Conservation (phyloP, 1,139 yeast genomes). For the Suhomyces wounanorum region DNA sequence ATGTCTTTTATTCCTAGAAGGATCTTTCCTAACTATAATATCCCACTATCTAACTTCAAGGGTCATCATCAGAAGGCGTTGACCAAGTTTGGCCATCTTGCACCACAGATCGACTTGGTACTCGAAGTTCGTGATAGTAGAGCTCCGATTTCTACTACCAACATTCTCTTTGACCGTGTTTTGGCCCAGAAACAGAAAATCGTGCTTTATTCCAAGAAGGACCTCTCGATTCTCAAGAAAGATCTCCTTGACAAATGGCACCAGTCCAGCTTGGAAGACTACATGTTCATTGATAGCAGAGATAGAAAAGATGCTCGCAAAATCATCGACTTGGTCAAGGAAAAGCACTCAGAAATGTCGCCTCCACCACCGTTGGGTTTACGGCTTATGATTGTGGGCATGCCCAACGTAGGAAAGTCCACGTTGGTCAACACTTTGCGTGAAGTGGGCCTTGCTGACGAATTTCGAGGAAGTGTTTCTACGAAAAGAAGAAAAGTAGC, state of each 20-base stretch:
- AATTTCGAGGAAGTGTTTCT: constrained; percentile 26
- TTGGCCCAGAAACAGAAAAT: constrained; percentile 60
- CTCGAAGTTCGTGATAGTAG: constrained; percentile 86
- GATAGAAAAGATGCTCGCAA: constrained; percentile 50
- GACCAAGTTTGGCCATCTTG: constrained; percentile 63
- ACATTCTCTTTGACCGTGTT: constrained; percentile 73
- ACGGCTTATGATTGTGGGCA: constrained; percentile 77
- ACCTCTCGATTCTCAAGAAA: constrained; percentile 40
- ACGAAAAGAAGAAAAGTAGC: constrained; percentile 67
- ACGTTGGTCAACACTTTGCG: constrained; percentile 78
- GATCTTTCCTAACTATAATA: constrained; percentile 66
- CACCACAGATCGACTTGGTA: constrained; percentile 80
- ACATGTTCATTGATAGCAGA: constrained; percentile 63
- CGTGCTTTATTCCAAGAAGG: constrained; percentile 70
- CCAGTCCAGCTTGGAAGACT: constrained; percentile 48
- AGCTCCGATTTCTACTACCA: constrained; percentile 84
- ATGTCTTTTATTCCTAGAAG: constrained; percentile 48
- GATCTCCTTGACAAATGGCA: constrained; percentile 56
- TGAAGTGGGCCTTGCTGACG: constrained; percentile 46
- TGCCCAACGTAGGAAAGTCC: constrained; percentile 99
- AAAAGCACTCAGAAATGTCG: constrained; percentile 43
- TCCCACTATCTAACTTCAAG: constrained; percentile 76
- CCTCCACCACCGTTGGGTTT: constrained; percentile 85
- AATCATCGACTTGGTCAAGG: constrained; percentile 52
- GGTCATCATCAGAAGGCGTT: constrained; percentile 91